These are phyloP conservation scores for Camelina neglecta DNA, from an alignment of 345 rosid species.

Conservation along the genomic window DNA sequence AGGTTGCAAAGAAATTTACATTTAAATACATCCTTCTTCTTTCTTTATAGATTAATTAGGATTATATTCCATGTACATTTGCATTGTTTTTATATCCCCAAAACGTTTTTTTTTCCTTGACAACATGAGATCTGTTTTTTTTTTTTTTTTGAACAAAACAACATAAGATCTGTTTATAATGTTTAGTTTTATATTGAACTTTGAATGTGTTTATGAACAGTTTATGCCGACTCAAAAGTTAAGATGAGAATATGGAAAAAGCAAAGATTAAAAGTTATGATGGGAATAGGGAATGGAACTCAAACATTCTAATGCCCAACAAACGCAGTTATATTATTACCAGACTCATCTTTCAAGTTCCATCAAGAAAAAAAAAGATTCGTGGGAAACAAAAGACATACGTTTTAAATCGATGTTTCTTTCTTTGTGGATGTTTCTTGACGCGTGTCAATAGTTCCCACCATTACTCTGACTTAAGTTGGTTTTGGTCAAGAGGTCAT, in stretches of 20 bases:
- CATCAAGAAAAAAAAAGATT: slow-evolving; percentile 15
- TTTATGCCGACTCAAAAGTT: slow-evolving; percentile 34
- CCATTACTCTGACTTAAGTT: slow-evolving; percentile 19
- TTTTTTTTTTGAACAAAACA: no score
- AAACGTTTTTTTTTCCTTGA: background rate
- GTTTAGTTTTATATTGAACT: slow-evolving; percentile 12
- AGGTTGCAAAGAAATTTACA: no score
- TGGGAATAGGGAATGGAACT: slow-evolving; percentile 18
- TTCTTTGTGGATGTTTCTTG: slow-evolving; percentile 10
- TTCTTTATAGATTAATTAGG: no score
- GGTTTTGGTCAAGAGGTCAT: slow-evolving; percentile 23
- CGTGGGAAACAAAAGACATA: slow-evolving; percentile 24
- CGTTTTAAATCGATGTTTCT: slow-evolving; percentile 22
- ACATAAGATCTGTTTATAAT: background rate
- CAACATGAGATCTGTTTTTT: background rate
- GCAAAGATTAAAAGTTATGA: slow-evolving; percentile 1
- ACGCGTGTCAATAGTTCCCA: slow-evolving; percentile 25
- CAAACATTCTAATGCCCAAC: slow-evolving; percentile 33
- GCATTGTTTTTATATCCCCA: background rate
- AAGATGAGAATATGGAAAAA: slow-evolving; percentile 19
- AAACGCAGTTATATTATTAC: slow-evolving; percentile 13
- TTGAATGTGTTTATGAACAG: background rate
- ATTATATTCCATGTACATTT: background rate
- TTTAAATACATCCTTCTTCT: no score
- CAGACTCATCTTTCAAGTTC: slow-evolving; percentile 31